Base-by-base conservation (phyloP, 768 basidiomycete genomes). In the Zangia roseola region DNA sequence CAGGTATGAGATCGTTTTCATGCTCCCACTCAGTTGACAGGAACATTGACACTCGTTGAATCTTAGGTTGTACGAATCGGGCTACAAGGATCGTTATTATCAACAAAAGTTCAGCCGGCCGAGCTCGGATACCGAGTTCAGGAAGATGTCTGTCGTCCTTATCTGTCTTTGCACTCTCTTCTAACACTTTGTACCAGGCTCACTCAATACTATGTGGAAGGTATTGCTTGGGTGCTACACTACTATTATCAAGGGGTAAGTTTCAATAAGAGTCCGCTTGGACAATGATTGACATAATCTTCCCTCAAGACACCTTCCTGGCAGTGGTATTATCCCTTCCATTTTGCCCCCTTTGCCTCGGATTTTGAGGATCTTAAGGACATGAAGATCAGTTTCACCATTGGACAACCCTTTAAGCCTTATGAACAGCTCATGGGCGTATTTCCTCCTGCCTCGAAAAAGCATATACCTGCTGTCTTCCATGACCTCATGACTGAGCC, bases 261-360 rank as follows among this genome's bases (percentile, higher is more conserved):
- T 69, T 20, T 33, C 33, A 26, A 36, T 41, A 34, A 8, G 24
- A 12, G 17, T 36, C 5, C 45, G 19, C 50, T 21, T 40, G 43
- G 28, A 10, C n/a, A 14, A 31, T 13, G 13, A 50, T 53, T 63
- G 28, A 61, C 60, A 43, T 58, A 57, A 44, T 41, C 53, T 53
- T 43, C 43, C 38, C 33, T 40, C 37, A 51, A 88, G 91, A 83
- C 90, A 8, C 89, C 91, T 4, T 97, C 94, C 3, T 98, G 95
- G 95, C 84, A 94, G 62, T 99, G 97, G 97, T 99, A 88, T 71
- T 98, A 97, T 67, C 97, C 97, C 2, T 94, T 88, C 61, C 97
- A 99, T 69, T 99, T 97, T 66, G 92, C 97, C 12, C 97, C 97
- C 1, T 99, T 99, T 66, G 97, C 97, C 8, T 85, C 86, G 52